Percentiles rank a stretch among this genome's conserved stretches.
Evolutionary conservation across 73 alveolate genomes (phyloP).

Genomic region (Symbiodinium natans): DNA sequence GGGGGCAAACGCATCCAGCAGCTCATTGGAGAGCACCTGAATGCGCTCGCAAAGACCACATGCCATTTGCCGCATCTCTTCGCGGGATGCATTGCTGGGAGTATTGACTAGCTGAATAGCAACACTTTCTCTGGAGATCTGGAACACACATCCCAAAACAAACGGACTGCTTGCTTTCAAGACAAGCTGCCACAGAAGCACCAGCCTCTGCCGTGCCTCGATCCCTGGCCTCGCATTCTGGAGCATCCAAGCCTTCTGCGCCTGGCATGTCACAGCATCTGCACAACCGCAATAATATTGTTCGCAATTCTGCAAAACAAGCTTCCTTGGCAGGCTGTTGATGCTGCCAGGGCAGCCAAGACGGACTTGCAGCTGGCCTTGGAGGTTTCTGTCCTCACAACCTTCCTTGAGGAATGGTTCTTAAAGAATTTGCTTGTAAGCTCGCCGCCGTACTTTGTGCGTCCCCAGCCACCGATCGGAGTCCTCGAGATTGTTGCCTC

Average conservation of each 20-base stretch:
- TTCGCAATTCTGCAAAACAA: not conserved
- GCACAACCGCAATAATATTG: not conserved
- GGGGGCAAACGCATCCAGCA: conserved; percentile 91
- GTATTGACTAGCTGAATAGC: too few species aligned
- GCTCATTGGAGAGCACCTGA: conserved; percentile 64
- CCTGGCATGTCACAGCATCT: too few species aligned
- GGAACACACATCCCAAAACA: too few species aligned
- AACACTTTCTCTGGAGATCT: too few species aligned
- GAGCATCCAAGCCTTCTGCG: conserved; percentile 51
- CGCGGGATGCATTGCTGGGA: too few species aligned
- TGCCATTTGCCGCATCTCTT: too few species aligned
- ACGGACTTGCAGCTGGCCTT: conserved; percentile 88
- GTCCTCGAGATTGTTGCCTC: conserved; percentile 63
- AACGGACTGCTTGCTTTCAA: too few species aligned
- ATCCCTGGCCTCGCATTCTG: conserved; percentile 65
- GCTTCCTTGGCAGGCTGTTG: conserved; percentile 65
- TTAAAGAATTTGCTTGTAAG: not conserved
- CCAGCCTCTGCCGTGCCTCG: conserved; percentile 88
- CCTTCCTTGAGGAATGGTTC: not conserved
- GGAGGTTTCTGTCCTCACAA: not conserved
- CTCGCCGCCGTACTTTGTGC: conserved; percentile 38
- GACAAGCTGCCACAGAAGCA: conserved; percentile 21
- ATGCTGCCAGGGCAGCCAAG: conserved; percentile 80
- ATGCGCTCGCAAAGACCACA: too few species aligned
- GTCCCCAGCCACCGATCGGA: conserved; percentile 73